Conservation (phyloP, 176 grass and related monocot species). For the Bothriochloa decipiens region DNA sequence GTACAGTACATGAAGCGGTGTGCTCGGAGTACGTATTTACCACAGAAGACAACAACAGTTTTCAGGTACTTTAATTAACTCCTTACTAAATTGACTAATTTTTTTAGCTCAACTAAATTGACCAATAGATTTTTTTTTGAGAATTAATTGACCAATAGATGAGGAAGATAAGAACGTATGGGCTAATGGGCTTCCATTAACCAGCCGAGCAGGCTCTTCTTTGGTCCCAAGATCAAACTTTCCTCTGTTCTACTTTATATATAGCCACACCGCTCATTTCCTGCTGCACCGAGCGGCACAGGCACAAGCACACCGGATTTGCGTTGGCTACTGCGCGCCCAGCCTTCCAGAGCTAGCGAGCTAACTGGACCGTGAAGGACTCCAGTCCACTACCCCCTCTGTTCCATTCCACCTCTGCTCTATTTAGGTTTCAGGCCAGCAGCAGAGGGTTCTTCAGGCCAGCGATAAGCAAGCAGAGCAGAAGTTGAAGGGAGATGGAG, state of each 20-base stretch:
- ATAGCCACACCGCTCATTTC: background rate
- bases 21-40: background rate
- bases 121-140: too few relatives aligned
- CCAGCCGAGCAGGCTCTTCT: too few relatives aligned
- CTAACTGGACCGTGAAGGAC: background rate
- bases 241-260: slow-evolving; percentile 33
- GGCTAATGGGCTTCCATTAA: too few relatives aligned
- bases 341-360: background rate
- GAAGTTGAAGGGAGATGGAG: slow-evolving; percentile 51
- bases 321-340: background rate
- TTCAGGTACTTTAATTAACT: background rate
- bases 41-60: background rate
- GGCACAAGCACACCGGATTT: background rate
- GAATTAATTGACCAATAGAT: too few relatives aligned
- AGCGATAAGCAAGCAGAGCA: background rate
- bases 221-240: background rate
- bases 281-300: slow-evolving; percentile 5
- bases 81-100: background rate
- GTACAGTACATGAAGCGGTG: background rate
- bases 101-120: too few relatives aligned
- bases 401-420: background rate
- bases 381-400: background rate
- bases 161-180: too few relatives aligned
- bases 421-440: background rate
- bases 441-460: background rate